Evolutionary conservation across 2,329 filamentous ascomycete species (phyloP).

Genomic region (Geoglossum cookeanum): DNA sequence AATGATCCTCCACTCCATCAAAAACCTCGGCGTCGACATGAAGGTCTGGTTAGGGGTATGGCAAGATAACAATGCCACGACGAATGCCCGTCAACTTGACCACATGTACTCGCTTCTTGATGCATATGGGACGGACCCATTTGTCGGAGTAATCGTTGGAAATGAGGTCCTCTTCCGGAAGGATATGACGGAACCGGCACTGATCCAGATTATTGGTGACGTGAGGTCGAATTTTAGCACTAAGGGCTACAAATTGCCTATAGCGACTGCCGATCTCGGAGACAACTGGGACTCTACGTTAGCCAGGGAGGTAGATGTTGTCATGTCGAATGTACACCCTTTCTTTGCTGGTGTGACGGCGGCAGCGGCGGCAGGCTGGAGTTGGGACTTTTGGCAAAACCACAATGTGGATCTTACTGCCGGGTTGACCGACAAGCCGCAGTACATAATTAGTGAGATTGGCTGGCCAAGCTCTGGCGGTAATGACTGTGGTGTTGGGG

Average conservation of each 20-base stretch:
- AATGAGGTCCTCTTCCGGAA: slow-evolving; percentile 43
- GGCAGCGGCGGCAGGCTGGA: slow-evolving; percentile 56
- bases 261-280: slow-evolving; percentile 77
- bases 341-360: slow-evolving; percentile 73
- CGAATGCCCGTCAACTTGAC: slow-evolving; percentile 60
- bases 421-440: slow-evolving; percentile 31
- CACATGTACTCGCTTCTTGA: slow-evolving; percentile 78
- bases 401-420: slow-evolving; percentile 49
- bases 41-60: slow-evolving; percentile 93
- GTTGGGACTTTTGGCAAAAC: slow-evolving; percentile 58
- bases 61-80: slow-evolving; percentile 69
- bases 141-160: slow-evolving; percentile 42
- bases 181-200: slow-evolving; percentile 44
- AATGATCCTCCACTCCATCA: slow-evolving; percentile 73
- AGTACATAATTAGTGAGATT: slow-evolving; percentile 74
- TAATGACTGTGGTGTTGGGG: slow-evolving; percentile 45
- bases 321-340: slow-evolving; percentile 95
- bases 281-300: slow-evolving; percentile 64
- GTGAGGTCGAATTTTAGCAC: slow-evolving; percentile 56
- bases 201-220: slow-evolving; percentile 44
- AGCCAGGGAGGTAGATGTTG: slow-evolving; percentile 53
- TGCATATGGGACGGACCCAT: slow-evolving; percentile 37
- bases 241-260: slow-evolving; percentile 47
- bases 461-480: slow-evolving; percentile 81
- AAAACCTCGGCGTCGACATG: slow-evolving; percentile 52